A percentile compares a stretch with the other conserved stretches of the same genome.
phyloP scores from a whole-genome alignment of 2,329 filamentous ascomycete genomes.

The Fusarium sacchari region DNA sequence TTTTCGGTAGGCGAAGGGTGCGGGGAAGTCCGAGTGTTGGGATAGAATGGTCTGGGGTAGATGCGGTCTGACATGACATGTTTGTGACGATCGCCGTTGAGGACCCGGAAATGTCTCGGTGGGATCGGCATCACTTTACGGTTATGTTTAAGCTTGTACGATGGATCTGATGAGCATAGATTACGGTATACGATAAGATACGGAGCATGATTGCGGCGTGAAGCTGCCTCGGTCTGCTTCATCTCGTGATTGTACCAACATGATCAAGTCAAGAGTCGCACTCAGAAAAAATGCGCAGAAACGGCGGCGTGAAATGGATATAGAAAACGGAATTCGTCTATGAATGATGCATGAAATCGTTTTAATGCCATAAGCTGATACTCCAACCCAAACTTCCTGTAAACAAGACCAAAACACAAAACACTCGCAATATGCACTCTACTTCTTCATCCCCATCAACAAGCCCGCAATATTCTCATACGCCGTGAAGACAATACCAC shows the following conservation, averaged over 20 bases:
- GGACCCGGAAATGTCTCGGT: not conserved
- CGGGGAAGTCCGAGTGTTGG: not conserved
- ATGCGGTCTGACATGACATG: not conserved
- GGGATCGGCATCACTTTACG: not conserved
- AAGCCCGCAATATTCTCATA: slow-evolving; percentile 64
- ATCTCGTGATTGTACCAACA: fast-evolving
- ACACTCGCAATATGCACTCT: not conserved
- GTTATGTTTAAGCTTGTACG: not conserved
- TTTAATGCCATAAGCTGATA: not conserved
- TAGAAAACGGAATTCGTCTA: not conserved
- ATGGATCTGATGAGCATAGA: not conserved
- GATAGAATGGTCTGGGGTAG: not conserved
- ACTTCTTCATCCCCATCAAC: slow-evolving; percentile 13
- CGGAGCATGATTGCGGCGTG: fast-evolving
- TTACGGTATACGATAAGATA: not conserved
- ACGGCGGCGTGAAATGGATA: fast-evolving
- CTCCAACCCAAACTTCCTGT: not conserved
- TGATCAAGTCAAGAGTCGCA: fast-evolving
- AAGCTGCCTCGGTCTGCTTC: fast-evolving
- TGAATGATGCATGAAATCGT: not conserved
- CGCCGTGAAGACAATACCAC: slow-evolving; percentile 72
- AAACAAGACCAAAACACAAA: not conserved
- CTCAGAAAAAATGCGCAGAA: fast-evolving
- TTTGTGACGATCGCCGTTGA: not conserved
- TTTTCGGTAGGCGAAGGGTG: not conserved